phyloP scores from a whole-genome alignment of 2,329 filamentous ascomycete genomes.

The Neospermospora avenae region DNA sequence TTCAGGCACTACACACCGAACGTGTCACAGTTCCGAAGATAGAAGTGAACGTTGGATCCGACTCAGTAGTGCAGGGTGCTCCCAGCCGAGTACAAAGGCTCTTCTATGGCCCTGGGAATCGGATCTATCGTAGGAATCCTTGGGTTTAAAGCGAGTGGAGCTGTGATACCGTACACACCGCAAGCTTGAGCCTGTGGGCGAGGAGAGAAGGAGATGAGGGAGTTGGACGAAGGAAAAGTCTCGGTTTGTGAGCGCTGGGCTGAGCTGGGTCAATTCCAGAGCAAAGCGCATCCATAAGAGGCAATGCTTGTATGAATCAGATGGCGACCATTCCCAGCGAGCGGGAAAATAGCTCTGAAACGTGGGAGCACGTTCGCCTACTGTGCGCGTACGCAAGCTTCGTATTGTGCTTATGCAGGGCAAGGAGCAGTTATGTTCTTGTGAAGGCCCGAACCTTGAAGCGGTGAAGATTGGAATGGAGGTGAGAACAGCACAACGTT shows the following conservation, averaged over 20 bases:
- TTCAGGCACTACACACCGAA: constrained; percentile 9
- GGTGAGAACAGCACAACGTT: too few species aligned
- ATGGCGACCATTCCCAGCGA: constrained; percentile 12
- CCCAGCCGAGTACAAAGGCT: neutral
- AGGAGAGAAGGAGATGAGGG: neutral
- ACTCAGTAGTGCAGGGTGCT: constrained; percentile 16
- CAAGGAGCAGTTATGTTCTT: neutral
- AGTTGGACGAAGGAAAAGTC: neutral
- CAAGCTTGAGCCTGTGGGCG: neutral
- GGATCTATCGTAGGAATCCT: constrained; percentile 10
- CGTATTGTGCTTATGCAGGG: neutral
- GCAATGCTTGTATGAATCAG: constrained; percentile 6
- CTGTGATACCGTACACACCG: neutral
- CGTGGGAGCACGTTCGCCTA: constrained; percentile 13
- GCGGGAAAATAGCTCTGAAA: constrained; percentile 14
- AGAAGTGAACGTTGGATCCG: constrained; percentile 17
- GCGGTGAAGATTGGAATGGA: constrained; percentile 8
- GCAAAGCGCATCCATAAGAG: constrained; percentile 5
- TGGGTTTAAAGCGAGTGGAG: neutral
- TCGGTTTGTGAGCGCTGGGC: neutral
- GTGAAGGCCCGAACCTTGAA: neutral
- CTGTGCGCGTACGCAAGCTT: constrained; percentile 16
- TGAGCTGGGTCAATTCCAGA: constrained; percentile 1
- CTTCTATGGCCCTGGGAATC: neutral
- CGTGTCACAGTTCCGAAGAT: constrained; percentile 25